Evolutionary conservation across 129 eudicot genomes (phyloP), one percentile per base, ranked within the genome.

Genomic region (Flaveria ramosissima): DNA sequence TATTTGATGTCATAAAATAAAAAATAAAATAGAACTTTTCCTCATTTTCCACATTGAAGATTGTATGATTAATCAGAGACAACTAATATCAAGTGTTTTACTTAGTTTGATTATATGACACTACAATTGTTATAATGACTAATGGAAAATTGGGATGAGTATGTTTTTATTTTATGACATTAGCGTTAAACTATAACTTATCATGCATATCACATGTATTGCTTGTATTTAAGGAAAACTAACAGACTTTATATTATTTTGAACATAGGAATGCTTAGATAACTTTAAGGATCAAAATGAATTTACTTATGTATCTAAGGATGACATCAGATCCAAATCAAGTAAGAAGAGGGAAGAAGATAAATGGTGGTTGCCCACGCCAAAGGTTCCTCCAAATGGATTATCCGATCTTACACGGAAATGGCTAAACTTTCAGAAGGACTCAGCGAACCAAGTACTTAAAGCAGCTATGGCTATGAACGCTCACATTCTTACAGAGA

Each of bases 401-500:
- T 82, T 95, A 76, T 89, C 97, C 0, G 99, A 91, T 10, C 77
- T 59, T 7, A 83, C 96, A 19, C 85, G 85, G 78, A 91, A 86
- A 79, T 95, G 97, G 97, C 66, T 95, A 76, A 86, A 79, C 9
- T 83, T 78, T 68, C 97, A 95, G 69, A 95, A 89, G 88, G 97
- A 95, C 73, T 89, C 99, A 0, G 97, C 85, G 7, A 88, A 88
- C 78, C 99, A 95, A 89, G 96, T 95, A 39, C 96, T 83, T 13
- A 91, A 95, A 86, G 99, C 99, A 59, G 89, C 99, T 57, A 83
- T 91, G 95, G 99, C 99, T 15, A 95, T 92, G 80, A 95, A 95
- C 59, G 88, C 99, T 23, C 97, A 95, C 84, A 86, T 86, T 43
- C 69, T 95, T 27, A 57, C 92, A 17, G 95, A 95, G 68, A 95